Evolutionary conservation across 73 alveolate genomes (phyloP), one percentile per base, ranked within the genome.

Genomic region (Breviolum minutum): DNA sequence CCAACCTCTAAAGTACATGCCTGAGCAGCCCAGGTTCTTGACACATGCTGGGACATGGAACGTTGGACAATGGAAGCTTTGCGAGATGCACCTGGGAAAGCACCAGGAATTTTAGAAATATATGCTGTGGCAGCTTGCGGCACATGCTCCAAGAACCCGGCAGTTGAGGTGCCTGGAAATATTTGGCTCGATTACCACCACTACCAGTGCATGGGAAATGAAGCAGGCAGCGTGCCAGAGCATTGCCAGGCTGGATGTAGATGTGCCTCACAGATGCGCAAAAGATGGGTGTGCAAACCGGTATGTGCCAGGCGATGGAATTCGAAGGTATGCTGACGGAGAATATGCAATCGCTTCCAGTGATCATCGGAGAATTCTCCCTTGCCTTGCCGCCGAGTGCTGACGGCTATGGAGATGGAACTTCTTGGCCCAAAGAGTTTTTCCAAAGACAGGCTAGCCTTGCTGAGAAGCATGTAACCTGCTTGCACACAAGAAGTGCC

Each of bases 11-110:
- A 68, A 68, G 24, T 17, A 68, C n/a, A 68, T 22, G n/a, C 77
- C 54, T 40, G 5, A 40, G 54, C 54, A 40, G 54, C 73, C 74
- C 22, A 88, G 95, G 95, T 88, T 24, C 95, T 88, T 26, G 95
- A 88, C 95, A 88, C 95, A 5, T 88, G 95, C 85, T 88, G 95
- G 95, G 95, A 88, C 70, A 66, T 88, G 70, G 95, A 88, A 54
- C 95, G 95, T 27, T 88, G 95, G 95, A 88, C 95, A 20, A 27
- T 88, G 95, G 95, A 88, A 17, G 81, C 80, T 40, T 70, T 88
- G 80, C 83, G 54, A 22, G 84, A 70, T 29, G 95, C 95, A 64
- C 84, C 68, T 48, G 60, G 69, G 92, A 13, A 60, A 7, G 40
- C 92, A 60, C 2, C 22, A 60, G 74, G 74, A 10, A 10, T 1